Conservation (phyloP, 2,329 filamentous ascomycete genomes). For the Cryphonectria carpinicola region DNA sequence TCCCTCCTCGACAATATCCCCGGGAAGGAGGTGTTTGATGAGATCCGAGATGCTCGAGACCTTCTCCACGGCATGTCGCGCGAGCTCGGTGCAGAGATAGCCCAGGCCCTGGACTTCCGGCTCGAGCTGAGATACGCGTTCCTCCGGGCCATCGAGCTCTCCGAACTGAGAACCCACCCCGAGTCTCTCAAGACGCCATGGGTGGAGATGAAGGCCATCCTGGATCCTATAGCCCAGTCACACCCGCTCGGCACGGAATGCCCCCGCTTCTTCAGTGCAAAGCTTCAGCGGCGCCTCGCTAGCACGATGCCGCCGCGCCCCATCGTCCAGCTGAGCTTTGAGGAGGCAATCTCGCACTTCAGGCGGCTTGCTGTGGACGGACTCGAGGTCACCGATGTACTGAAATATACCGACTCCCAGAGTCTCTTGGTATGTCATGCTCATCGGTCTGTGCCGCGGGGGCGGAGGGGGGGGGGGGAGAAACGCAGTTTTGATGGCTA, state of each 20-base stretch:
- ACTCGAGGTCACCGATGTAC: conserved; percentile 67
- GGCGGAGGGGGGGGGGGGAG: not conserved
- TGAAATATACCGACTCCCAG: conserved; percentile 69
- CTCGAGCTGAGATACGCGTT: conserved; percentile 69
- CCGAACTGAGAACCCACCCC: conserved; percentile 48
- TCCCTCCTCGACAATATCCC: conserved; percentile 71
- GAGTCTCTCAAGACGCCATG: conserved; percentile 55
- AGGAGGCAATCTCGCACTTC: conserved; percentile 72
- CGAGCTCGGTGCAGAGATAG: conserved; percentile 46
- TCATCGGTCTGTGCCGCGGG: conserved; percentile 7
- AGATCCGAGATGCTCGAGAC: conserved; percentile 58
- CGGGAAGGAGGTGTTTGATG: conserved; percentile 56
- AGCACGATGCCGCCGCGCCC: conserved; percentile 93
- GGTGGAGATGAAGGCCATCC: conserved; percentile 52
- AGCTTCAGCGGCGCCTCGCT: conserved; percentile 87
- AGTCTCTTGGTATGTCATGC: conserved; percentile 64
- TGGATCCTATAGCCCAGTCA: conserved; percentile 63
- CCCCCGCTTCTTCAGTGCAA: conserved; percentile 82
- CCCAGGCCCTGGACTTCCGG: conserved; percentile 64
- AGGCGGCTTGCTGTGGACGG: conserved; percentile 74
- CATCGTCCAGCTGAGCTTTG: conserved; percentile 76
- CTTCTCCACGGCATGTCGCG: conserved; percentile 51
- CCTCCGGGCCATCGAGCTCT: conserved; percentile 57
- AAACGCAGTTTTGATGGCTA: conserved; percentile 17
- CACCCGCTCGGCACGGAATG: conserved; percentile 67